Evolutionary conservation across 2,329 filamentous ascomycete genomes (phyloP), one percentile per base, ranked within the genome.

Genomic region (Chaetomiaceae sp.): DNA sequence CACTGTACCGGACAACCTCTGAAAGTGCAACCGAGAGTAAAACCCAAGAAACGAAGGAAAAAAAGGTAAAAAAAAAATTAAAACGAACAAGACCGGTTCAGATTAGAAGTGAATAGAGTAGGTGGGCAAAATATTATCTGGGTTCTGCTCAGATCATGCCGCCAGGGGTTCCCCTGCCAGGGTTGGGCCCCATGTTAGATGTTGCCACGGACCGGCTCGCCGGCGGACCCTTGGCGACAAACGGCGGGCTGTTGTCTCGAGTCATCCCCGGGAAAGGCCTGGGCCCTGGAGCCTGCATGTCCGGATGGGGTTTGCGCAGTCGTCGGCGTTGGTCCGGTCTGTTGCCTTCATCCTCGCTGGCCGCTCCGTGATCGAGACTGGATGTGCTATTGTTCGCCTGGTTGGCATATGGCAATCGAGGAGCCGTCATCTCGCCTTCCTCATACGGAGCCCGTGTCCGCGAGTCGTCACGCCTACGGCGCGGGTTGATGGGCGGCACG

Each of bases 401-500:
- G 37, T 49, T 58, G 5, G 48, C 66, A 33, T 66, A 58, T 18
- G 67, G 66, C 20, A 69, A 54, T 21, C 66, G 62, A 3, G 70
- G 66, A 5, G 65, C 62, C 38, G 66, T 67, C 21, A 66, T 62
- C 40, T 62, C 64, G n/a, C 53, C 58, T 5, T 64, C 62, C 5
- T 73, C 71, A 5, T 67, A 32, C 1, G 44, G 67, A 11, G 73
- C 74, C 48, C 77, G 74, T 2, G 65, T 62, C 29, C 64, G 67
- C 0, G 67, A 65, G 11, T 64, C 66, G 11, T 74, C 68, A 44
- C 70, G 67, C 42, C 69, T 71, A 9, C 80, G 74, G 44, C 78
- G 73, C 25, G 80, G 80, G 62, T 83, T 83, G 63, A 84, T 79
- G 1, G 80, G 79, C 2, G 80, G 80, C 32, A 84, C 54, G 2